These are phyloP conservation scores for Beverwykella pulmonaria DNA, from an alignment of 495 filamentous ascomycete species.

Conservation along the genomic window DNA sequence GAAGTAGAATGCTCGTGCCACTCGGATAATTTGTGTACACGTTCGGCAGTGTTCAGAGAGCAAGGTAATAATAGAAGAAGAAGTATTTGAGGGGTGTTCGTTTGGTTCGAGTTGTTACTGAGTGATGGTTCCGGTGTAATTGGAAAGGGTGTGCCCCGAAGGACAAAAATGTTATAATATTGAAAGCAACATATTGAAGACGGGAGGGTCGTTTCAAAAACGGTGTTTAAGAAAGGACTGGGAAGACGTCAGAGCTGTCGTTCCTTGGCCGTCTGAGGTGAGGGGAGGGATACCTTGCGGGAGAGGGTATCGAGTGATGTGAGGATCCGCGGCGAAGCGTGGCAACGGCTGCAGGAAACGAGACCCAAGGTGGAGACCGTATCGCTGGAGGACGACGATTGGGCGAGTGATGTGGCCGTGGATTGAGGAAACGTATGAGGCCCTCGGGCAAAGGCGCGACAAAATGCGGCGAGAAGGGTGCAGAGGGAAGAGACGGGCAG, in stretches of 20 bases:
- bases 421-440: not conserved
- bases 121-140: slow-evolving; percentile 1
- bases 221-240: slow-evolving; percentile 16
- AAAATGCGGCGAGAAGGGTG: not conserved
- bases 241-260: slow-evolving; percentile 20
- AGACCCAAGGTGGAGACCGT: not conserved
- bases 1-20: not conserved
- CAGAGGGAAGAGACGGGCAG: not conserved
- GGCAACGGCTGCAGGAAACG: slow-evolving; percentile 33
- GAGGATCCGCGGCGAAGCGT: slow-evolving; percentile 35
- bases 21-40: not conserved
- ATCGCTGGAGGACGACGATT: not conserved
- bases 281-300: slow-evolving; percentile 29
- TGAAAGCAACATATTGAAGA: slow-evolving; percentile 39
- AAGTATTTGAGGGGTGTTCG: not conserved
- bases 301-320: slow-evolving; percentile 24
- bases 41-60: not conserved
- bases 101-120: slow-evolving; percentile 7
- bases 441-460: not conserved
- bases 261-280: slow-evolving; percentile 4
- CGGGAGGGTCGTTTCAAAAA: slow-evolving; percentile 33
- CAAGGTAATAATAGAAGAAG: not conserved
- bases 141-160: slow-evolving; percentile 39
- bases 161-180: slow-evolving; percentile 44
- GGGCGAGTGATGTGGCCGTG: not conserved